Evolutionary conservation across 805 yeast genomes (phyloP).

Genomic region (Lachancea dasiensis): DNA sequence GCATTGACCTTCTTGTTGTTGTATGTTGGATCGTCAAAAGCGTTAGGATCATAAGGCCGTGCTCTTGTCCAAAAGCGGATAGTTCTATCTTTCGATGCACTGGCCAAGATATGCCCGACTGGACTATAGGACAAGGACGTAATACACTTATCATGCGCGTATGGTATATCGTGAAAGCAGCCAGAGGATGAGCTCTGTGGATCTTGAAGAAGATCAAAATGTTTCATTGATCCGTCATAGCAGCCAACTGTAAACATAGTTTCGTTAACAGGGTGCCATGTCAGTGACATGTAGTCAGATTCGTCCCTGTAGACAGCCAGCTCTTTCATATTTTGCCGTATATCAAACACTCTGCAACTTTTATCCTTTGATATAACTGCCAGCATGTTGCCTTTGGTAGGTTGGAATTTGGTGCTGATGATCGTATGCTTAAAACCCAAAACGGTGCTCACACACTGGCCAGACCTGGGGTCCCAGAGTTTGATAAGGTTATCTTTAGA

Average conservation of each 20-base stretch:
- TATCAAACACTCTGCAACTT: conserved; percentile 80
- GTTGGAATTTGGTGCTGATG: conserved; percentile 80
- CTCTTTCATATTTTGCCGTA: conserved; percentile 72
- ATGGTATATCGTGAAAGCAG: conserved; percentile 64
- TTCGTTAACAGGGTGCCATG: conserved; percentile 92
- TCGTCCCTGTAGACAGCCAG: conserved; percentile 70
- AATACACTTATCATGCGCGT: conserved; percentile 91
- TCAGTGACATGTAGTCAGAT: conserved; percentile 74
- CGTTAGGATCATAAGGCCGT: conserved; percentile 80
- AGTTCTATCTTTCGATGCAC: conserved; percentile 91
- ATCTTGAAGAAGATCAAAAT: conserved; percentile 47
- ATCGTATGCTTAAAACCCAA: conserved; percentile 94
- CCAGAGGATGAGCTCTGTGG: conserved; percentile 16
- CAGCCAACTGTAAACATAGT: conserved; percentile 77
- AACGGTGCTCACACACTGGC: conserved; percentile 67
- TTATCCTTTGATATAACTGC: conserved; percentile 89
- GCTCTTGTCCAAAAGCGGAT: conserved; percentile 94
- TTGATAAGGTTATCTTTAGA: conserved; percentile 92
- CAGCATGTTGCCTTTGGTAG: conserved; percentile 62
- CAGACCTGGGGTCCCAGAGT: conserved; percentile 92
- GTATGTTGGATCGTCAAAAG: conserved; percentile 76
- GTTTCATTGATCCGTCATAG: conserved; percentile 81
- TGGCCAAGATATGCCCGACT: conserved; percentile 80
- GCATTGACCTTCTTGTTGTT: conserved; percentile 56
- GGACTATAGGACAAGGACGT: conserved; percentile 92